A percentile compares a stretch with the other conserved stretches of the same genome.
Conservation (phyloP, 192 early-diverging fungal species). For the Pilobolus umbonatus region DNA sequence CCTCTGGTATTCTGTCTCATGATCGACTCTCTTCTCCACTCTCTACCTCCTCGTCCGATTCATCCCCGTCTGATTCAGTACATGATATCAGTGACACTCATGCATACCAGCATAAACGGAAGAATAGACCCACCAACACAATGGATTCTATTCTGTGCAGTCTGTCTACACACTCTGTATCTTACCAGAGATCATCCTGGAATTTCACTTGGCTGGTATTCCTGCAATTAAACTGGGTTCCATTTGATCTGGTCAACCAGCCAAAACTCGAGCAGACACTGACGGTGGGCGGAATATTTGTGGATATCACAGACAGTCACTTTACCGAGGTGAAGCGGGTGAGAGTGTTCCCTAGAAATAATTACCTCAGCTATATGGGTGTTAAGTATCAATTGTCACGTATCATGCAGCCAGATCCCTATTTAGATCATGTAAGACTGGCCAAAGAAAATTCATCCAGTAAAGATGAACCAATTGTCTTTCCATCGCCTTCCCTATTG, state of each 20-base stretch:
- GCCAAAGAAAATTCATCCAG: slow-evolving; percentile 20
- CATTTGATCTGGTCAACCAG: slow-evolving; percentile 32
- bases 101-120: not conserved
- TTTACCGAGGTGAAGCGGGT: slow-evolving; percentile 31
- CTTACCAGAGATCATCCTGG: not conserved
- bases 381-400: slow-evolving; percentile 34
- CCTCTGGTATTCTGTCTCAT: no score
- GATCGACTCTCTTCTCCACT: not conserved
- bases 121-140: no score
- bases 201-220: slow-evolving; percentile 35
- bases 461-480: no score
- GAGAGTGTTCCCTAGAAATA: slow-evolving; percentile 30
- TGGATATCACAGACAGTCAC: slow-evolving; percentile 30
- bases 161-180: no score
- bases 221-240: slow-evolving; percentile 28
- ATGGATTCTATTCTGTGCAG: no score
- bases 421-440: slow-evolving; percentile 25
- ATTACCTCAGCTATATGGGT: slow-evolving; percentile 34
- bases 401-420: slow-evolving; percentile 37
- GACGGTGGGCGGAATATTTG: slow-evolving; percentile 30
- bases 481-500: no score
- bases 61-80: not conserved
- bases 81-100: not conserved
- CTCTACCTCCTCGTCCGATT: not conserved
- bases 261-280: slow-evolving; percentile 30